These are phyloP conservation scores for Saturnispora hagleri DNA, from an alignment of 805 yeast genomes.

Conservation along the genomic window DNA sequence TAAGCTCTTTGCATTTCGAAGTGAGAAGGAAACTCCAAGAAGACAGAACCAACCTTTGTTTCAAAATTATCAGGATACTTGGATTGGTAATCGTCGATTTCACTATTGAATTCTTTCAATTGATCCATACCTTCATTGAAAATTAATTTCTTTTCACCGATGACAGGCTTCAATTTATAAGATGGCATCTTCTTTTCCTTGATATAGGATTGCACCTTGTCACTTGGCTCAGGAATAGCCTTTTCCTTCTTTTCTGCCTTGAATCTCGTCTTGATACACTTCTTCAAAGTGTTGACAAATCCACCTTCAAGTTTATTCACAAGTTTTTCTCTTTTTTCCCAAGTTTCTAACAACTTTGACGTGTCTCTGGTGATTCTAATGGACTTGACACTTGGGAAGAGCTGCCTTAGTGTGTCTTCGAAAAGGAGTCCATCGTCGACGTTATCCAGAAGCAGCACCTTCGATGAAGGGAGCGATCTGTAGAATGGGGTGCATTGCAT, in stretches of 20 bases:
- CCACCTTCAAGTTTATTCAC: slow-evolving; percentile 55
- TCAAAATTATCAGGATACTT: slow-evolving; percentile 39
- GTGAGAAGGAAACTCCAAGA: slow-evolving; percentile 75
- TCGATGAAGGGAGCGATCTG: slow-evolving; percentile 58
- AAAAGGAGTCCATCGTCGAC: slow-evolving; percentile 39
- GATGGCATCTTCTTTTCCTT: slow-evolving; percentile 73
- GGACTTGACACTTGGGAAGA: slow-evolving; percentile 54
- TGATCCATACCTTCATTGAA: slow-evolving; percentile 61
- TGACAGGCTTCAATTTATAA: slow-evolving; percentile 58
- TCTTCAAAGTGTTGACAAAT: slow-evolving; percentile 49
- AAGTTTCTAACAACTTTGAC: slow-evolving; percentile 43
- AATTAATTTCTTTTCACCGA: slow-evolving; percentile 81
- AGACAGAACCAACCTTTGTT: slow-evolving; percentile 53
- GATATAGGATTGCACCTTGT: slow-evolving; percentile 54
- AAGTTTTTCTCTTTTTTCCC: slow-evolving; percentile 56
- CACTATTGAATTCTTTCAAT: slow-evolving; percentile 58
- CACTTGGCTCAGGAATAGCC: slow-evolving; percentile 45
- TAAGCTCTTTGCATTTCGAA: slow-evolving; percentile 82
- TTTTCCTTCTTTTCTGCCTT: slow-evolving; percentile 52
- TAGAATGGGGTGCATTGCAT: slow-evolving; percentile 65
- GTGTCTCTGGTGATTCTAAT: slow-evolving; percentile 60
- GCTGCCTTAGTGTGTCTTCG: slow-evolving; percentile 42
- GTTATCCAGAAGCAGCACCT: slow-evolving; percentile 66
- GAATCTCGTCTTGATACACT: slow-evolving; percentile 46
- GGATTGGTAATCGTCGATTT: slow-evolving; percentile 51